Evolutionary conservation across 2,329 filamentous ascomycete genomes (phyloP), one percentile per base, ranked within the genome.

Genomic region (Berkeleyomyces basicola): DNA sequence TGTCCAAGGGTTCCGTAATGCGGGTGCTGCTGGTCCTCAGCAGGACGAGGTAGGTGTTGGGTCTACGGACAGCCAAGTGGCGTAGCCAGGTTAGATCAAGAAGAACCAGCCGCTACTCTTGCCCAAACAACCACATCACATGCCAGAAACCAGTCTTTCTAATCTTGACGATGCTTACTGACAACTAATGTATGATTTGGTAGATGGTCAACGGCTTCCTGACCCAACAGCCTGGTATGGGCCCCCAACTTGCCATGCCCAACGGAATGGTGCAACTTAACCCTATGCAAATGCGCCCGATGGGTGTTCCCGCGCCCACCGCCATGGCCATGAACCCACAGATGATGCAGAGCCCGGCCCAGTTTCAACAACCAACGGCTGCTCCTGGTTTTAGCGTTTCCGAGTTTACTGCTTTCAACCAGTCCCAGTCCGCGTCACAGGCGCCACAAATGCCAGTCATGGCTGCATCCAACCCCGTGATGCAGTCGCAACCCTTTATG

Each of bases 201-300:
- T 69, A 95, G 89, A 90, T 92, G 86, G 88, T 96, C 83, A 90
- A 95, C 70, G 86, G 90, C 65, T 96, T 96, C 72, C 81, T 95
- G 70, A 90, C 95, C 71, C 87, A 93, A 70, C 83, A 82, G 62
- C 84, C 79, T n/a, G 76, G 68, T 58, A 72, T 83, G 60, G 78
- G 80, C 67, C 78, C 79, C 69, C 78, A 81, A 61, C 78, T 81
- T 67, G 73, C 77, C 7, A 75, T 79, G 70, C 77, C 79, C 64
- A 77, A 77, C 58, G 75, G 74, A 31, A 73, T 74, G 43, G 72
- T 79, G 57, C 76, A 75, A 63, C 71, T 82, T 66, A 78, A 77
- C 64, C 74, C 76, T 10, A 71, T 73, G n/a, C 79, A 81, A 59
- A n/a, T 65, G 61, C 61, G 59, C 40, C 58, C 58, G 6, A 55